Evolutionary conservation across 176 grass and related monocot species (phyloP).

Genomic region (Oryza meridionalis): DNA sequence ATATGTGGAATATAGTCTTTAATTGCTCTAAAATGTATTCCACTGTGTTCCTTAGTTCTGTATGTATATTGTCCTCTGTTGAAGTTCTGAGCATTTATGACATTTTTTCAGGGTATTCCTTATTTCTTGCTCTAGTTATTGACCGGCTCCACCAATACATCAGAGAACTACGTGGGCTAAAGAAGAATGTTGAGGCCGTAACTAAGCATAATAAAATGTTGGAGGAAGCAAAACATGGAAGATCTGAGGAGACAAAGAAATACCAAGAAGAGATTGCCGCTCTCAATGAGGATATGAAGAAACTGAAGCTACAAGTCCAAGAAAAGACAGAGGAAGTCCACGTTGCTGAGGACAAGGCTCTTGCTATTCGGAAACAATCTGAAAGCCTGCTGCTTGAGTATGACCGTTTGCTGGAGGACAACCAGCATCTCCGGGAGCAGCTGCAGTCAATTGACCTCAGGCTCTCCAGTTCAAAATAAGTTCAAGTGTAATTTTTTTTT

Average conservation of each 20-base stretch:
- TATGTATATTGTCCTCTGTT: neutral
- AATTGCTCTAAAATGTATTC: neutral
- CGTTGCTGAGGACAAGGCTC: constrained; percentile 53
- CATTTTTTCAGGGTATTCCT: constrained; percentile 68
- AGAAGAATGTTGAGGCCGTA: constrained; percentile 69
- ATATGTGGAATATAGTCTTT: constrained; percentile 6
- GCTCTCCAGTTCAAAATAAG: constrained; percentile 62
- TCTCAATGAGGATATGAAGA: constrained; percentile 68
- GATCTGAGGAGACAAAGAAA: constrained; percentile 45
- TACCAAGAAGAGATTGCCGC: constrained; percentile 51
- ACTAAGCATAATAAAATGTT: constrained; percentile 68
- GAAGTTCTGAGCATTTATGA: constrained; percentile 14
- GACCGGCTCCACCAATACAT: constrained; percentile 84
- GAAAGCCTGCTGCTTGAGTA: constrained; percentile 84
- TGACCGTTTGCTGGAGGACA: constrained; percentile 82
- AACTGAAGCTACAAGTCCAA: constrained; percentile 67
- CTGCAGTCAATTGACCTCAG: constrained; percentile 62
- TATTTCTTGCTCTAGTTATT: constrained; percentile 83
- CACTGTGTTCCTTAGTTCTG: neutral
- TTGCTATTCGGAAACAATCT: constrained; percentile 67
- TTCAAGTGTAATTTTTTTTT: constrained; percentile 21
- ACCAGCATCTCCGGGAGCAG: constrained; percentile 72
- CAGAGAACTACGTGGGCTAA: constrained; percentile 67
- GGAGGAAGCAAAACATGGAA: constrained; percentile 69
- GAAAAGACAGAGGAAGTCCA: constrained; percentile 59